A percentile compares a stretch with the other conserved stretches of the same genome.
These are phyloP conservation scores for Plantago ovata DNA, from an alignment of 257 asterid genomes.

Conservation along the genomic window DNA sequence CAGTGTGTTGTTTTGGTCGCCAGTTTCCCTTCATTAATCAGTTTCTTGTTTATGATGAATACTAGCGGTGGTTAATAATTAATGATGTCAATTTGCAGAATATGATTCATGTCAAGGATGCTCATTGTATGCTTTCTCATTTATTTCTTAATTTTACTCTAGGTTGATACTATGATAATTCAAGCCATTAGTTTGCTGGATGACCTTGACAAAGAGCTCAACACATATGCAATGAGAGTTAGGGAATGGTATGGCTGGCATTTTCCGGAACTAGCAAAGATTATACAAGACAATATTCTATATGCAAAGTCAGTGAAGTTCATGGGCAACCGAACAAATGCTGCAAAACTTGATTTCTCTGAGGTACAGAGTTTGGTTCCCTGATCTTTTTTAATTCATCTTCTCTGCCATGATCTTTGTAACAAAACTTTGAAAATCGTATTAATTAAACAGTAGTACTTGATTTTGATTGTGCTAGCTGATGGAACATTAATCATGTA, in stretches of 20 bases:
- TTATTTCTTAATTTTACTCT: slow-evolving; percentile 7
- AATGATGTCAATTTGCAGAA: too few relatives aligned
- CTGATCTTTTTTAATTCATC: too few relatives aligned
- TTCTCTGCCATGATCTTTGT: too few relatives aligned
- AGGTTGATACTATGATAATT: slow-evolving; percentile 62
- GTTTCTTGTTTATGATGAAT: neutral
- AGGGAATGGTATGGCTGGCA: slow-evolving; percentile 73
- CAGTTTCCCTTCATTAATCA: too few relatives aligned
- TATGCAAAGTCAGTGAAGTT: slow-evolving; percentile 51
- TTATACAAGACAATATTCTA: slow-evolving; percentile 49
- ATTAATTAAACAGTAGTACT: too few relatives aligned
- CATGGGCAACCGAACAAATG: slow-evolving; percentile 53
- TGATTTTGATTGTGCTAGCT: too few relatives aligned
- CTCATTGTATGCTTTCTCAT: too few relatives aligned
- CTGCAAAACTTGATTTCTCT: slow-evolving; percentile 53
- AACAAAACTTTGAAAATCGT: too few relatives aligned
- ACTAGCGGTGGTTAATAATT: neutral
- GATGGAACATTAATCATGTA: too few relatives aligned
- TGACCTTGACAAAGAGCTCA: slow-evolving; percentile 61
- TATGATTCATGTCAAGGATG: too few relatives aligned
- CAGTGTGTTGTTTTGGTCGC: too few relatives aligned
- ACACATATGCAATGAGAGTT: slow-evolving; percentile 62
- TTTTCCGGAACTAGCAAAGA: slow-evolving; percentile 64
- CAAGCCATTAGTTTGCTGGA: slow-evolving; percentile 61
- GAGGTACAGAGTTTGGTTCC: slow-evolving; percentile 29